Conservation (phyloP, 2,329 filamentous ascomycete species). For the Colletotrichum tabaci region DNA sequence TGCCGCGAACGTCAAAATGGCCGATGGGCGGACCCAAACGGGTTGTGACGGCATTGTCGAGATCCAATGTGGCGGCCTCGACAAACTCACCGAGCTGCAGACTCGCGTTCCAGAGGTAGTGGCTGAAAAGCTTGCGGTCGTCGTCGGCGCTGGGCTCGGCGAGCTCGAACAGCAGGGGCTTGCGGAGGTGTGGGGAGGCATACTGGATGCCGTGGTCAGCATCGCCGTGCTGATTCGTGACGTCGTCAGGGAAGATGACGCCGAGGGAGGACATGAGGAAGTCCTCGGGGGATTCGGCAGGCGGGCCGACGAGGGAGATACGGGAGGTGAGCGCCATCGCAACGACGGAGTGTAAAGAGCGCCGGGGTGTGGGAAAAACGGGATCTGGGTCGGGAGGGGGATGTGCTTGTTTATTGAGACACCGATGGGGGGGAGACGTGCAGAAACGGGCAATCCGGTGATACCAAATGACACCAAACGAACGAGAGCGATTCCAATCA, state of each 20-base stretch:
- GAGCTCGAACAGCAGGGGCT: slow-evolving; percentile 60
- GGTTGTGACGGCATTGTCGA: slow-evolving; percentile 31
- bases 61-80: slow-evolving; percentile 62
- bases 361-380: slow-evolving; percentile 3
- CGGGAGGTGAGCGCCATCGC: slow-evolving; percentile 65
- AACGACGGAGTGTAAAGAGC: slow-evolving; percentile 17
- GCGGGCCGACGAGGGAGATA: slow-evolving; percentile 57
- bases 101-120: slow-evolving; percentile 81
- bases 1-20: slow-evolving; percentile 64
- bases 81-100: slow-evolving; percentile 70
- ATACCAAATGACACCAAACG: not conserved
- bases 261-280: slow-evolving; percentile 72
- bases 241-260: slow-evolving; percentile 78
- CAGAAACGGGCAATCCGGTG: not conserved
- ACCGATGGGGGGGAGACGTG: not conserved
- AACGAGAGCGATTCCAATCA: slow-evolving; percentile 13
- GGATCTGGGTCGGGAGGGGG: not conserved
- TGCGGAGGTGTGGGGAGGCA: slow-evolving; percentile 65
- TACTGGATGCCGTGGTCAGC: slow-evolving; percentile 72
- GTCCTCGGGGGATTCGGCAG: slow-evolving; percentile 67
- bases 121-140: slow-evolving; percentile 75
- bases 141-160: slow-evolving; percentile 65
- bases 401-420: slow-evolving; percentile 2
- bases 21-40: slow-evolving; percentile 36
- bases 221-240: slow-evolving; percentile 77